These are phyloP conservation scores for Thraustochytrium striatum DNA, from an alignment of 352 stramenopile species.

Conservation along the genomic window DNA sequence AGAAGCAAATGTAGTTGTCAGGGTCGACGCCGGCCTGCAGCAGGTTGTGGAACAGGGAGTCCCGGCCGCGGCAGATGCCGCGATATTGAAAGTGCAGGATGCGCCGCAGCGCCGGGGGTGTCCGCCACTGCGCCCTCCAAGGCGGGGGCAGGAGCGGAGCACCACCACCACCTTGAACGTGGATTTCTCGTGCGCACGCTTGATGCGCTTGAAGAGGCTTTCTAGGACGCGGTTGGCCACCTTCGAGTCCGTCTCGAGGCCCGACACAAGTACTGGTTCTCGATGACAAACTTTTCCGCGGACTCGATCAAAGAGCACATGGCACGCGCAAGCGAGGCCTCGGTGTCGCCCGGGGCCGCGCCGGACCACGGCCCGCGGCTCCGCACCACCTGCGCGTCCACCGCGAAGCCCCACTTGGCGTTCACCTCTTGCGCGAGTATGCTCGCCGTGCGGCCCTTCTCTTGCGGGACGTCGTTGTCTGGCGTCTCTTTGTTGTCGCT, in stretches of 20 bases:
- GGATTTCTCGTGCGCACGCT: constrained; percentile 41
- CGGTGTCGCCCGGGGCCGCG: constrained; percentile 3
- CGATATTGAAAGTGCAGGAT: constrained; percentile 62
- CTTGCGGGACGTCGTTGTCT: too few species aligned
- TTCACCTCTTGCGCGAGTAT: too few species aligned
- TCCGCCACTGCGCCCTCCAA: constrained; percentile 41
- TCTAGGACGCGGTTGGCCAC: constrained; percentile 48
- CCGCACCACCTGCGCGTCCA: constrained; percentile 31
- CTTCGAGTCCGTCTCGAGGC: constrained; percentile 68
- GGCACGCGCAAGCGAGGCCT: constrained; percentile 48
- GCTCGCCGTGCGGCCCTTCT: too few species aligned
- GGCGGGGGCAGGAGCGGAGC: constrained; percentile 46
- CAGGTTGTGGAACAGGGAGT: constrained; percentile 70
- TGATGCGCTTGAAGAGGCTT: constrained; percentile 48
- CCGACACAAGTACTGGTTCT: constrained; percentile 89
- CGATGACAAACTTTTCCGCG: constrained; percentile 68
- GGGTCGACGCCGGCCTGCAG: constrained; percentile 64
- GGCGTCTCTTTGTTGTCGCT: too few species aligned
- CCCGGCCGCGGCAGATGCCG: constrained; percentile 70
- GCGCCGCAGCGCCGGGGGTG: not conserved
- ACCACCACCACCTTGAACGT: constrained; percentile 53
- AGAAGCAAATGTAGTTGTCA: constrained; percentile 73
- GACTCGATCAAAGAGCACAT: constrained; percentile 52
- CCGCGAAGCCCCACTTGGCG: not conserved
- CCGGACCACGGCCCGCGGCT: constrained; percentile 43